Evolutionary conservation across 768 basidiomycete genomes (phyloP).

Genomic region (Pleurotus salmoneostramineus): DNA sequence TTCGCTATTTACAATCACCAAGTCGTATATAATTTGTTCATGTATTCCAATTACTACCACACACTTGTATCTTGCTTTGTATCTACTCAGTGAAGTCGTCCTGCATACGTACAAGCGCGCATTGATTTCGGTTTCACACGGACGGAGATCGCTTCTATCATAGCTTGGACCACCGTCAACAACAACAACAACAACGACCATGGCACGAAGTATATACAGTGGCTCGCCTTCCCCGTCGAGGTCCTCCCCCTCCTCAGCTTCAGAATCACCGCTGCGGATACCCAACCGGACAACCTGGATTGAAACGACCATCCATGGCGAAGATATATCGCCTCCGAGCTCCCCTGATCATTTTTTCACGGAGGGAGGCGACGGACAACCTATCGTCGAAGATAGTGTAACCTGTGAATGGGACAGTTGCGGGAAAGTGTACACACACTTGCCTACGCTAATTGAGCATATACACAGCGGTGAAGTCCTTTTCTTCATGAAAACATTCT

Average conservation of each 20-base stretch:
- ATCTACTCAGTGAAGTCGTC: too few species aligned
- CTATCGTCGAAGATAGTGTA: constrained; percentile 49
- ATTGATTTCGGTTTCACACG: not conserved
- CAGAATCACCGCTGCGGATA: constrained; percentile 25
- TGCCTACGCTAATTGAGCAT: constrained; percentile 76
- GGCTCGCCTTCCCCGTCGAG: constrained; percentile 24
- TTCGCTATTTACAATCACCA: too few species aligned
- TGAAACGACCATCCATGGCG: constrained; percentile 10
- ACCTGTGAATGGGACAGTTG: constrained; percentile 87
- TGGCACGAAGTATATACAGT: constrained; percentile 15
- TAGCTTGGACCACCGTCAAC: too few species aligned
- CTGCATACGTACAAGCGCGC: too few species aligned
- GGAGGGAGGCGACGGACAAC: constrained; percentile 7
- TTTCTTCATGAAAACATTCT: not conserved
- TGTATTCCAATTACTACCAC: not conserved
- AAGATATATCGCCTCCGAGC: constrained; percentile 31
- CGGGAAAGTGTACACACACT: constrained; percentile 64
- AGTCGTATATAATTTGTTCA: too few species aligned
- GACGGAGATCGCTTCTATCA: too few species aligned
- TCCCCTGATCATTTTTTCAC: constrained; percentile 25
- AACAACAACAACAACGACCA: not conserved
- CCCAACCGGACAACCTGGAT: not conserved
- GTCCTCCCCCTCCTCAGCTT: constrained; percentile 18
- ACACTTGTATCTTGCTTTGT: not conserved
- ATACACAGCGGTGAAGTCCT: constrained; percentile 67